A percentile compares a stretch with the other conserved stretches of the same genome.
Evolutionary conservation across 169 alveolate genomes (phyloP).

Genomic region (Haemoproteus tartakovskyi): DNA sequence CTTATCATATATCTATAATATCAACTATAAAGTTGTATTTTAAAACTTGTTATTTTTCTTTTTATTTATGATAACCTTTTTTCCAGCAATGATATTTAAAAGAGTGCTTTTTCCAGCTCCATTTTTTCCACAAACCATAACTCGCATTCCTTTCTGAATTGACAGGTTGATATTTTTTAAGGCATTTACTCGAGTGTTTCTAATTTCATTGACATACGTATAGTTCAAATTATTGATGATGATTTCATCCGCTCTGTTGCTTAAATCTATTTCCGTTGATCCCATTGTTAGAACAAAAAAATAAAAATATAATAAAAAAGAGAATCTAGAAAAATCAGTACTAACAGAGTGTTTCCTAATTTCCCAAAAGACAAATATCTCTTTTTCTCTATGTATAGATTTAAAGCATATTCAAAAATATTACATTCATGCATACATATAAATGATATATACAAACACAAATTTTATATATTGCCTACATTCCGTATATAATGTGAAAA

Average conservation of each 20-base stretch:
- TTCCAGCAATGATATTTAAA: slow-evolving; percentile 53
- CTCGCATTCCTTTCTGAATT: slow-evolving; percentile 40
- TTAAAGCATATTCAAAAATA: too few relatives aligned
- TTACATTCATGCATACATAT: too few relatives aligned
- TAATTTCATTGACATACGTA: slow-evolving; percentile 24
- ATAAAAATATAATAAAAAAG: background rate
- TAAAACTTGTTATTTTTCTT: too few relatives aligned
- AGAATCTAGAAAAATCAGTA: too few relatives aligned
- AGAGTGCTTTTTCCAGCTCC: slow-evolving; percentile 66
- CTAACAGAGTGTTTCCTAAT: too few relatives aligned
- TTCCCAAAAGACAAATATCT: too few relatives aligned
- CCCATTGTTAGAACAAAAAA: background rate
- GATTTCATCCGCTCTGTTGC: slow-evolving; percentile 37
- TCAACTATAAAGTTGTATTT: too few relatives aligned
- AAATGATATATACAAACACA: too few relatives aligned
- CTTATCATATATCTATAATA: too few relatives aligned
- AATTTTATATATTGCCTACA: too few relatives aligned
- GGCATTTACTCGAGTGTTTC: slow-evolving; percentile 13
- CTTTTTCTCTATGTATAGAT: too few relatives aligned
- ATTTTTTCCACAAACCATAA: slow-evolving; percentile 56
- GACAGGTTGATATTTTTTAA: slow-evolving; percentile 16
- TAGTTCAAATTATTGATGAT: slow-evolving; percentile 23
- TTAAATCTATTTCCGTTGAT: background rate
- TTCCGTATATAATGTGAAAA: too few relatives aligned
- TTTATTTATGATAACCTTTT: slow-evolving; percentile 37